These are phyloP conservation scores for Coemansia sp. DNA, from an alignment of 192 early-diverging fungal genomes.

Conservation along the genomic window DNA sequence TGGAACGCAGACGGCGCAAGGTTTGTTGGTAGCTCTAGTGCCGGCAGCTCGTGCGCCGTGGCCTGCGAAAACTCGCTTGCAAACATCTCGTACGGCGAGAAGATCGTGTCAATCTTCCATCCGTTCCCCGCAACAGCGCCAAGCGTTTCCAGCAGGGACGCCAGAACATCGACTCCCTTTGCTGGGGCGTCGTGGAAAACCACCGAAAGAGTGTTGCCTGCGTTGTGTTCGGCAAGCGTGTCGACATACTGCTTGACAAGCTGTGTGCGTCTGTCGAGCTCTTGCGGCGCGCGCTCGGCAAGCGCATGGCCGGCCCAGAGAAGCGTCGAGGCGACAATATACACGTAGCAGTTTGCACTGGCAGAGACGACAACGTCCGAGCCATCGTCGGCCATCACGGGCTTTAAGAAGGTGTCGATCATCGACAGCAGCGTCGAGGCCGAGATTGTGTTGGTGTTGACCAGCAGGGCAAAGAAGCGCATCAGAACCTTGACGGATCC, in stretches of 20 bases:
- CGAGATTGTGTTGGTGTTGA: constrained; percentile 74
- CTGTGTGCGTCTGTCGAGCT: constrained; percentile 27
- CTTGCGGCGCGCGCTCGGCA: constrained; percentile 19
- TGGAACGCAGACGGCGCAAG: constrained; percentile 18
- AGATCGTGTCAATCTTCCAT: constrained; percentile 46
- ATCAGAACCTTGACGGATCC: constrained; percentile 72
- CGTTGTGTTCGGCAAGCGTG: constrained; percentile 5
- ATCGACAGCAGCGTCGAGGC: constrained; percentile 65
- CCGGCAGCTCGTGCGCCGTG: constrained; percentile 40
- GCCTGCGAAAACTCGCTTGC: constrained; percentile 39
- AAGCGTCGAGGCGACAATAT: constrained; percentile 71
- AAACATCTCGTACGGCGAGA: constrained; percentile 44
- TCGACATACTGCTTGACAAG: constrained; percentile 35
- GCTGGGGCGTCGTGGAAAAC: constrained; percentile 41
- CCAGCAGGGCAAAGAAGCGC: constrained; percentile 80
- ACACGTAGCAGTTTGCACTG: constrained; percentile 69
- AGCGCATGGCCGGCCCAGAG: constrained; percentile 67
- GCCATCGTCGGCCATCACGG: constrained; percentile 29
- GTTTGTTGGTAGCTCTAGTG: constrained; percentile 29
- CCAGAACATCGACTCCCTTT: constrained; percentile 32
- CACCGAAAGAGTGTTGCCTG: constrained; percentile 23
- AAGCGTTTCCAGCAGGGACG: constrained; percentile 32
- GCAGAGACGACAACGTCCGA: constrained; percentile 13
- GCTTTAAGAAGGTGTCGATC: constrained; percentile 64
- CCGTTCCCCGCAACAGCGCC: constrained; percentile 23